Percentiles rank a stretch among this genome's conserved stretches.
phyloP scores from a whole-genome alignment of 2,329 filamentous ascomycete genomes.

The Endocalyx cinctus region DNA sequence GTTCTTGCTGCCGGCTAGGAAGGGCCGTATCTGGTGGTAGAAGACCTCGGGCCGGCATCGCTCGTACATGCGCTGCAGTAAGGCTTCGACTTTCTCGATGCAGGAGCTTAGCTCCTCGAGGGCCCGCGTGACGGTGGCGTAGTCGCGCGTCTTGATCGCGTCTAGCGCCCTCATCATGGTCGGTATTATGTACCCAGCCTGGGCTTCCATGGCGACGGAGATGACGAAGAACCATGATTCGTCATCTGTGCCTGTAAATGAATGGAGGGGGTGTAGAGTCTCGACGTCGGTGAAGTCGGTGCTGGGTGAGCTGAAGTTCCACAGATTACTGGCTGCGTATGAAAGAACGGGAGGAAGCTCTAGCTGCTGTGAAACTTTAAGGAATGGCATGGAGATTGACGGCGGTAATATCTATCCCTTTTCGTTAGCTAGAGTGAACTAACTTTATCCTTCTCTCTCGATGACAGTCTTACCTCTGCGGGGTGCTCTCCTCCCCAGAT shows the following conservation, averaged over 20 bases:
- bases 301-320: slow-evolving; percentile 70
- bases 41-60: slow-evolving; percentile 82
- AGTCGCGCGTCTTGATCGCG: slow-evolving; percentile 59
- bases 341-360: slow-evolving; percentile 86
- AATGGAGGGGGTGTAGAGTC: slow-evolving; percentile 67
- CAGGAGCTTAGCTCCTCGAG: slow-evolving; percentile 62
- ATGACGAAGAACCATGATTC: slow-evolving; percentile 95
- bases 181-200: slow-evolving; percentile 69
- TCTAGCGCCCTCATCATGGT: slow-evolving; percentile 73
- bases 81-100: slow-evolving; percentile 60
- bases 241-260: slow-evolving; percentile 82
- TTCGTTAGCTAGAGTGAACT: slow-evolving; percentile 12
- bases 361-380: slow-evolving; percentile 65
- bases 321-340: slow-evolving; percentile 80
- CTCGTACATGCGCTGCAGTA: slow-evolving; percentile 84
- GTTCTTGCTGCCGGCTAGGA: slow-evolving; percentile 86
- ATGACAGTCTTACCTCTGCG: slow-evolving; percentile 59
- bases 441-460: no score
- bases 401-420: slow-evolving; percentile 59
- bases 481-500: slow-evolving; percentile 82
- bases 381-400: slow-evolving; percentile 70
- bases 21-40: slow-evolving; percentile 83
- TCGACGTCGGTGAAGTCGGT: slow-evolving; percentile 60
- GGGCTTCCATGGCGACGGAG: slow-evolving; percentile 84
- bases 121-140: slow-evolving; percentile 54